These are phyloP conservation scores for Evernia prunastri DNA, from an alignment of 495 filamentous ascomycete species.

Conservation along the genomic window DNA sequence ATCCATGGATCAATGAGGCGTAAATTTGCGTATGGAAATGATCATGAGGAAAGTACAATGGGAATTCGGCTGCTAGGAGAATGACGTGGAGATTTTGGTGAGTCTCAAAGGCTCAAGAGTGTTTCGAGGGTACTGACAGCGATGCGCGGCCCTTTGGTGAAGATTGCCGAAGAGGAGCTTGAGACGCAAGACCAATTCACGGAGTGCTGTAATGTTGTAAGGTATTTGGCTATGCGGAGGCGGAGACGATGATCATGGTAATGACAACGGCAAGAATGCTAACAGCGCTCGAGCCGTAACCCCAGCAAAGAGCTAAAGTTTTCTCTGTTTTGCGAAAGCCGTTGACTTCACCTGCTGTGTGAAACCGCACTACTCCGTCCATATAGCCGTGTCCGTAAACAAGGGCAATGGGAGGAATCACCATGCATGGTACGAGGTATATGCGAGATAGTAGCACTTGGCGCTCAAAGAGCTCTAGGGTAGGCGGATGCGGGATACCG, in stretches of 20 bases:
- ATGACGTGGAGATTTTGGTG: neutral
- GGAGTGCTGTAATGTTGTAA: neutral
- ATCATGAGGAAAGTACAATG: neutral
- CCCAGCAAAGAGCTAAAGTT: constrained; percentile 9
- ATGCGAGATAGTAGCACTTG: neutral
- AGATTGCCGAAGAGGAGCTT: neutral
- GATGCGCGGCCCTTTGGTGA: neutral
- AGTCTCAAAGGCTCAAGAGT: neutral
- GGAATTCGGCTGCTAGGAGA: neutral
- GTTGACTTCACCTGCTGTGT: constrained; percentile 17
- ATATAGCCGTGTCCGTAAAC: constrained; percentile 18
- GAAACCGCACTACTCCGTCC: constrained; percentile 18
- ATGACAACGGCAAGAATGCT: constrained; percentile 9
- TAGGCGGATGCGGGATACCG: constrained; percentile 3
- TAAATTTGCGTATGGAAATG: neutral
- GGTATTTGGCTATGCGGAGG: neutral
- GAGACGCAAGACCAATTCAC: neutral
- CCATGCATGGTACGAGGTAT: constrained; percentile 1
- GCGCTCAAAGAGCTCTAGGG: constrained; percentile 13
- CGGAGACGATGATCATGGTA: constrained; percentile 9
- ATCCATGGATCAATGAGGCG: neutral
- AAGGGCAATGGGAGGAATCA: constrained; percentile 9
- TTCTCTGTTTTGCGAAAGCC: constrained; percentile 19
- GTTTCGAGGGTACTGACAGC: neutral
- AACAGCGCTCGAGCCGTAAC: constrained; percentile 5